Base-by-base conservation (phyloP, 805 yeast genomes). In the Scheffersomyces coipomensis region DNA sequence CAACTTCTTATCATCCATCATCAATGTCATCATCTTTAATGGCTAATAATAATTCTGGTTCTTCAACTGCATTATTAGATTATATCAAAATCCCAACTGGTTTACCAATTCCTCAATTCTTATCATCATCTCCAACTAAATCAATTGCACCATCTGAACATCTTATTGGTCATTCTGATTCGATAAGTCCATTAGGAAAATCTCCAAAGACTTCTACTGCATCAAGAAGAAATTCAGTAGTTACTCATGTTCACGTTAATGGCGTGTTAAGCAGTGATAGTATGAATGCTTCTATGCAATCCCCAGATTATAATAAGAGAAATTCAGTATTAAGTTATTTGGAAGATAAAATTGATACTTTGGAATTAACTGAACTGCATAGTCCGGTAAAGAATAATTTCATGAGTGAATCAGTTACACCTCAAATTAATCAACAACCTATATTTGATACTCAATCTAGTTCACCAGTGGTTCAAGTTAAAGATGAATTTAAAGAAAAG, bases 1-100 rank as follows among this genome's bases (percentile, higher is more conserved):
- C 95, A 30, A 85, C 91, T 0, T 85, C 93, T 8, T 86, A 83
- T 53, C 90, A 86, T 55, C 95, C 95, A 13, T 74, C 83, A 2
- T 68, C 78, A 11, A 56, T 66, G 64, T 47, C 68, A 4, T 58
- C 69, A 3, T 44, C 48, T 2, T 52, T 51, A 31, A 47, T 52
- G 46, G 30, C 25, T n/a, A 40, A 41, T 29, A 37, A 47, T 12
- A 47, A 61, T 13, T 51, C 51, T 13, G n/a, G 18, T 13, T 17
- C 18, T 6, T 27, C 30, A 4, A 13, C 30, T 13, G 18, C 15
- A 6, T 55, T 56, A 30, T 50, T 46, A 43, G 75, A 66, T 42
- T 70, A 44, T 39, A 52, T 64, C 40, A 66, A 60, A 40, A 53
- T 60, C 26, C 66, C 66, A 2, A 52, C 66, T 5, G 60, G 56